Conservation (phyloP, 768 basidiomycete species). For the Lactifluus echinatus region DNA sequence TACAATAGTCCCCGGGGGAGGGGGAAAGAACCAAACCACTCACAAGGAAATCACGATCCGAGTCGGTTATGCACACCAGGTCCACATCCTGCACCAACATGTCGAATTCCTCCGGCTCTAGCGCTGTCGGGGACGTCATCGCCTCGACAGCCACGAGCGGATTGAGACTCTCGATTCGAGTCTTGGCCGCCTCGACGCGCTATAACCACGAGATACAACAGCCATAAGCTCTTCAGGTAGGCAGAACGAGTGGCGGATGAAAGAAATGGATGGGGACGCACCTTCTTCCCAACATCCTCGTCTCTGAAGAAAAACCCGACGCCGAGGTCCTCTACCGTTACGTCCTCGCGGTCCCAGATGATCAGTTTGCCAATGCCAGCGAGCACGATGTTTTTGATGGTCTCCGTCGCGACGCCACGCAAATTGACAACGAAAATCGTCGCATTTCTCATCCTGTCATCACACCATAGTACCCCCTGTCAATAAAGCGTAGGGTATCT, state of each 20-base stretch:
- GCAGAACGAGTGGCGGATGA: neutral
- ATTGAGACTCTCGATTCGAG: constrained; percentile 83
- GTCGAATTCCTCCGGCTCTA: constrained; percentile 47
- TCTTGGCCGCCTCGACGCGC: constrained; percentile 80
- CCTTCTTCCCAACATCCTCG: constrained; percentile 86
- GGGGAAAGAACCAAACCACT: constrained; percentile 25
- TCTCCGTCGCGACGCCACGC: constrained; percentile 81
- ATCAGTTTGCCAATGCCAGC: constrained; percentile 90
- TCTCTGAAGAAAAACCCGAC: constrained; percentile 92
- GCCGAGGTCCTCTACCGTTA: constrained; percentile 81
- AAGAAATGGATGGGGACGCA: constrained; percentile 27
- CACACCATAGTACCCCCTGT: neutral
- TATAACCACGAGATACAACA: constrained; percentile 28
- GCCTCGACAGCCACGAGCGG: constrained; percentile 82
- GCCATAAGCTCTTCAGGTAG: constrained; percentile 31
- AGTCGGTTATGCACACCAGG: constrained; percentile 82
- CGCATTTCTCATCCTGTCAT: constrained; percentile 81
- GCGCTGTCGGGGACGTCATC: constrained; percentile 39
- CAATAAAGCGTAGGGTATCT: neutral
- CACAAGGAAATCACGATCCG: constrained; percentile 61
- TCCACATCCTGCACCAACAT: constrained; percentile 59
- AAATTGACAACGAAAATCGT: constrained; percentile 78
- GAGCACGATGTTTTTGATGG: constrained; percentile 95
- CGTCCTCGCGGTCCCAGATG: constrained; percentile 68
- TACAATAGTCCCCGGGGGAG: neutral